Evolutionary conservation across 176 grass and related monocot species (phyloP), one percentile per base, ranked within the genome.

Genomic region (Carex scoparia): DNA sequence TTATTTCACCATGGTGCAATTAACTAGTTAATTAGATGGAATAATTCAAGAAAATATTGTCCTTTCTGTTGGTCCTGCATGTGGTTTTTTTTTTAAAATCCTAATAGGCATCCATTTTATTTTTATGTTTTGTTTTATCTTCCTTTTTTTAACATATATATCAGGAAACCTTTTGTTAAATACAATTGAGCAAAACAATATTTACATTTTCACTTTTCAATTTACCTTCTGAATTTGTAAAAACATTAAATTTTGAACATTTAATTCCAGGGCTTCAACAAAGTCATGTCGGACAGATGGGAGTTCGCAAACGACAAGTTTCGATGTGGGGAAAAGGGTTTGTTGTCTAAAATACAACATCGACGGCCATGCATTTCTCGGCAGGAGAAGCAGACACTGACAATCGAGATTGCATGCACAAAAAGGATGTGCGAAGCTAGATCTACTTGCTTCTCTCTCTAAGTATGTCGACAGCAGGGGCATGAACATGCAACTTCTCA

Each of bases 231-330:
- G 19, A 78, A 51, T 79, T 56, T 81, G 16, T 42, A 23, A 23
- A 64, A 64, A 62, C 61, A 62, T 61, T 44, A 44, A 23, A 3
- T 64, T 63, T 58, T 40, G 37, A 35, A 14, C 4, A 23, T 65
- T 48, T 10, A 59, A 78, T 35, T 54, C 8, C 89, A 98, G 93
- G 93, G 95, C 19, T 98, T 98, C 62, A 91, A 86, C 68, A 98
- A 98, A 82, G 93, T 98, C 71, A 88, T 90, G 69, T 85, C 95
- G 0, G 91, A 95, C 56, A 76, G 89, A 53, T 98, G 95, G 95
- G 95, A 98, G 85, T 98, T 98, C 75, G 91, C 91, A 15, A 98
- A 95, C 38, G 91, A 95, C 9, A 94, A 94, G 69, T 98, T 98
- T 79, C 89, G 91, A 44, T 88, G 85, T 81, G 91, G 93, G 1